Evolutionary conservation across 176 grass and related monocot species (phyloP).

Genomic region (Musa acuminata): DNA sequence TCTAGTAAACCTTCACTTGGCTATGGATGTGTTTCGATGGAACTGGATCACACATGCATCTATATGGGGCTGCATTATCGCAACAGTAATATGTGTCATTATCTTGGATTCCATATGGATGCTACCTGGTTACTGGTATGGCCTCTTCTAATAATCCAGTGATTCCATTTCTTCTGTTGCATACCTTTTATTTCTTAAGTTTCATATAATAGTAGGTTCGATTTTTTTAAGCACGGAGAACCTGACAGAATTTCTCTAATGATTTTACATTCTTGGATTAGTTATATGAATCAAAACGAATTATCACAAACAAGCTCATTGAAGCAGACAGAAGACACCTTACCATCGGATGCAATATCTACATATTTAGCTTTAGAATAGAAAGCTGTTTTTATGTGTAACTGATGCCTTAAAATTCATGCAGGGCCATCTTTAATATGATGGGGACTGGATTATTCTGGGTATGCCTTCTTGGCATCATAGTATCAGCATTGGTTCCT

Average conservation of each 20-base stretch:
- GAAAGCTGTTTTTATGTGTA: not conserved
- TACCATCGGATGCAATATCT: not conserved
- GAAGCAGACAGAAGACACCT: no score
- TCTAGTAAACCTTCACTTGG: slow-evolving; percentile 73
- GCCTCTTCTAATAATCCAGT: not conserved
- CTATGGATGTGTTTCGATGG: slow-evolving; percentile 69
- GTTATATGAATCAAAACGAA: no score
- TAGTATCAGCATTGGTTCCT: not conserved
- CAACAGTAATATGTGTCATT: slow-evolving; percentile 52
- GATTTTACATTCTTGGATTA: no score
- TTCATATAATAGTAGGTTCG: no score
- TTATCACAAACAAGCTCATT: no score
- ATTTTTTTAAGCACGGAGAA: no score
- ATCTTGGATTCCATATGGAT: slow-evolving; percentile 69
- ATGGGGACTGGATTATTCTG: not conserved
- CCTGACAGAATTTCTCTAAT: no score
- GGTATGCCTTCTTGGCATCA: not conserved
- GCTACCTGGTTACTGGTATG: slow-evolving; percentile 67
- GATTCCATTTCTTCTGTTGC: not conserved
- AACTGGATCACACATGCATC: slow-evolving; percentile 72
- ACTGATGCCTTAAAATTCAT: slow-evolving; percentile 8
- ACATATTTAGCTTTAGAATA: not conserved
- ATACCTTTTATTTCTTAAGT: no score
- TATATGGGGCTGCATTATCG: slow-evolving; percentile 61
- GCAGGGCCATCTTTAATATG: not conserved